A percentile compares a stretch with the other conserved stretches of the same genome.
Evolutionary conservation across 495 filamentous ascomycete genomes (phyloP).

Genomic region (Aspergillus affinis): DNA sequence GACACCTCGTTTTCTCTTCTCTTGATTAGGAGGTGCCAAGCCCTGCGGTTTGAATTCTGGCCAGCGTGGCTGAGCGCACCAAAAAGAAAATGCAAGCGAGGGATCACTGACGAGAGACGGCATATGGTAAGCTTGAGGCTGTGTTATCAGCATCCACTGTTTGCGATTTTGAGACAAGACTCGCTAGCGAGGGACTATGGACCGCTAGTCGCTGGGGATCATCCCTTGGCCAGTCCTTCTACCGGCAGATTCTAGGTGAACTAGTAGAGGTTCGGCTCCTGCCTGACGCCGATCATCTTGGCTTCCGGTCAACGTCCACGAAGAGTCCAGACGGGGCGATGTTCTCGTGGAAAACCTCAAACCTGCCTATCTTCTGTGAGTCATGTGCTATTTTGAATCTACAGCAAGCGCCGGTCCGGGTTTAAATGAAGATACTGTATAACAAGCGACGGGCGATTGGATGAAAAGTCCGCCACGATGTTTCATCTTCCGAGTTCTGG

Average conservation of each 20-base stretch:
- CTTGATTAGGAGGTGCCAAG: constrained; percentile 11
- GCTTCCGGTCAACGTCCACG: neutral
- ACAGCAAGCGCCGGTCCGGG: neutral
- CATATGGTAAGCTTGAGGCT: constrained; percentile 20
- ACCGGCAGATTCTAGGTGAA: constrained; percentile 2
- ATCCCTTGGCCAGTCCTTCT: constrained; percentile 12
- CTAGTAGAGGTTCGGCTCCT: constrained; percentile 15
- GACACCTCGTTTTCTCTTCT: neutral
- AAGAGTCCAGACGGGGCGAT: constrained; percentile 13
- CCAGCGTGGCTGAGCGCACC: constrained; percentile 13
- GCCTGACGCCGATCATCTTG: constrained; percentile 16
- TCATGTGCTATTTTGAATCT: neutral
- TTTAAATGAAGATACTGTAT: neutral
- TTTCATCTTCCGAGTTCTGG: constrained; percentile 5
- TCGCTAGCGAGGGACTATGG: constrained; percentile 16
- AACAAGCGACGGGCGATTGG: neutral
- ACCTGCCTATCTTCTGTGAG: too few relatives aligned
- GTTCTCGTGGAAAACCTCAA: neutral
- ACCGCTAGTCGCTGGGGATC: constrained; percentile 18
- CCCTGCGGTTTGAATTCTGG: constrained; percentile 8
- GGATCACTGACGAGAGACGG: constrained; percentile 7
- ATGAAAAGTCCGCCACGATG: neutral
- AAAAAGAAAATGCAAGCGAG: constrained; percentile 1
- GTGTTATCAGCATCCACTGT: constrained; percentile 15
- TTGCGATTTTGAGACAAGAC: constrained; percentile 7